Conservation (phyloP, 2,329 filamentous ascomycete species). For the Fusarium albosuccineum region DNA sequence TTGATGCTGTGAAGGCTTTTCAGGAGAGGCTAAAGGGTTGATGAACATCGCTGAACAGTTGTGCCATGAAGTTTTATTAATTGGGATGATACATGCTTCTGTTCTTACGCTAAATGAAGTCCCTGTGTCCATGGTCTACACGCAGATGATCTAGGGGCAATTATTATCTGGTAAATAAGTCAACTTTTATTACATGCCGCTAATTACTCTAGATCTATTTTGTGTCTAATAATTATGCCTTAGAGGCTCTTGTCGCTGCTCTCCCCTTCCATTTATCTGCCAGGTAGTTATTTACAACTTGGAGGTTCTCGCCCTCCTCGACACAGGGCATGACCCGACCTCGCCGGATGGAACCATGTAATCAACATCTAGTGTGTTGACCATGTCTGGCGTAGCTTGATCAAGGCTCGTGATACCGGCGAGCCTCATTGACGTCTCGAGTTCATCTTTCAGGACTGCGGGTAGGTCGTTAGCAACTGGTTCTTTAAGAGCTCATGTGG, state of each 20-base stretch:
- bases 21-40: slow-evolving; percentile 32
- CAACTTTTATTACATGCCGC: not conserved
- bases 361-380: slow-evolving; percentile 51
- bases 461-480: not conserved
- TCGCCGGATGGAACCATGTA: slow-evolving; percentile 45
- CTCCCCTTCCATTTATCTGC: not conserved
- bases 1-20: slow-evolving; percentile 50
- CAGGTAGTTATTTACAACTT: slow-evolving; percentile 37
- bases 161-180: not conserved
- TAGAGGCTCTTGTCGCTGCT: not conserved
- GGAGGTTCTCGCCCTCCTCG: slow-evolving; percentile 10
- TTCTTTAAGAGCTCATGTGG: rapidly evolving
- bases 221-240: not conserved
- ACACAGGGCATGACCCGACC: slow-evolving; percentile 16
- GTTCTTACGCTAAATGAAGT: too few relatives aligned
- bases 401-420: slow-evolving; percentile 47
- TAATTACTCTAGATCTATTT: slow-evolving; percentile 1
- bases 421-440: slow-evolving; percentile 49
- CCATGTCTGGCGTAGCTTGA: slow-evolving; percentile 44
- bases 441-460: slow-evolving; percentile 48
- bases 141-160: too few relatives aligned
- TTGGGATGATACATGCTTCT: not conserved
- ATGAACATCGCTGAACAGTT: not conserved
- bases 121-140: too few relatives aligned
- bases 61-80: too few relatives aligned